A percentile compares a stretch with the other conserved stretches of the same genome.
Evolutionary conservation across 306 rosid genomes (phyloP).

Genomic region (Vigna reflexopilosa): DNA sequence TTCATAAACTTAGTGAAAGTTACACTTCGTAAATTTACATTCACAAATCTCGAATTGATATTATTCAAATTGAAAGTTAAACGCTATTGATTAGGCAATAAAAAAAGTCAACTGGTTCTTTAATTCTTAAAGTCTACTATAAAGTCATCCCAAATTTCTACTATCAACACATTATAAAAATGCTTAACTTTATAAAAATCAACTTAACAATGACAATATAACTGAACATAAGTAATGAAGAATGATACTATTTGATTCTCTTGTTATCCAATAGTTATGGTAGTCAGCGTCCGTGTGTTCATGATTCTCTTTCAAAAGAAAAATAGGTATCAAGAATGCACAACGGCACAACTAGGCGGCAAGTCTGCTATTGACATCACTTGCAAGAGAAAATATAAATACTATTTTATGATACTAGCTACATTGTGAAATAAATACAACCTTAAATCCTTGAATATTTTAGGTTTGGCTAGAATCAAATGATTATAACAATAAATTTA

Average conservation of each 20-base stretch:
- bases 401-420: background rate
- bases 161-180: background rate
- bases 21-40: too few relatives aligned
- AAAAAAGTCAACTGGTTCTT: too few relatives aligned
- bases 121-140: too few relatives aligned
- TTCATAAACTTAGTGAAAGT: too few relatives aligned
- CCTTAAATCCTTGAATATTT: background rate
- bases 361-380: background rate
- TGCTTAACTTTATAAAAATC: too few relatives aligned
- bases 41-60: background rate
- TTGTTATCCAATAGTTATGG: background rate
- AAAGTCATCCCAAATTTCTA: background rate
- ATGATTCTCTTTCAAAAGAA: background rate
- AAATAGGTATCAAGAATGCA: background rate
- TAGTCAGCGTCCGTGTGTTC: background rate
- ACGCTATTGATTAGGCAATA: too few relatives aligned
- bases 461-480: conserved; percentile 21
- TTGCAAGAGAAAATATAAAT: conserved; percentile 4
- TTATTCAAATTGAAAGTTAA: background rate
- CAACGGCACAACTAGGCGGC: background rate
- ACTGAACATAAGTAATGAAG: too few relatives aligned
- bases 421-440: conserved; percentile 16
- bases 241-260: background rate
- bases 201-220: too few relatives aligned
- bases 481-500: conserved; percentile 17